Evolutionary conservation across 345 rosid species (phyloP).

Genomic region (Firmiana major): DNA sequence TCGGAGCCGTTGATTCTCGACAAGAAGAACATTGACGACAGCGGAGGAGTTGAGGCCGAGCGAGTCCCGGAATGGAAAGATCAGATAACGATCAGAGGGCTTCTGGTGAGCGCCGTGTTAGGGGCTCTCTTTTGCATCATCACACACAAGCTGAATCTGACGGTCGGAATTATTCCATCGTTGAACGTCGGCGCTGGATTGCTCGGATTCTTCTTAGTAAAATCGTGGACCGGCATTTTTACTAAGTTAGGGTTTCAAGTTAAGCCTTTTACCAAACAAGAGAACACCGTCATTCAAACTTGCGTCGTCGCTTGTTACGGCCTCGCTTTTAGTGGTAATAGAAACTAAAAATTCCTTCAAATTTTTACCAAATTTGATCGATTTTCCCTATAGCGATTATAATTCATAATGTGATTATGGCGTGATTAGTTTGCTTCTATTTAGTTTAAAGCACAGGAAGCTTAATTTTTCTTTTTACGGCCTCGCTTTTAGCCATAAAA

Average conservation of each 20-base stretch:
- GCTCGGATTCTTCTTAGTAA: conserved; percentile 85
- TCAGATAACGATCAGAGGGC: conserved; percentile 81
- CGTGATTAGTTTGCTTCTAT: not conserved
- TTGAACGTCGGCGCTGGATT: conserved; percentile 88
- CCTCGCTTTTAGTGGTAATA: conserved; percentile 77
- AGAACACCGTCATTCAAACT: conserved; percentile 91
- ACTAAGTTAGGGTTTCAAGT: conserved; percentile 54
- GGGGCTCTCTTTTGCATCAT: conserved; percentile 81
- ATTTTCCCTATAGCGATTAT: not conserved
- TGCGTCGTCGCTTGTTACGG: conserved; percentile 97
- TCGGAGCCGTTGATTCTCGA: conserved; percentile 44
- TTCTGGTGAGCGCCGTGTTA: conserved; percentile 58
- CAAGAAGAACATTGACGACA: conserved; percentile 14
- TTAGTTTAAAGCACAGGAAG: not conserved
- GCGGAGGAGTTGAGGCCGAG: conserved; percentile 23
- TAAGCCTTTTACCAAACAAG: conserved; percentile 79
- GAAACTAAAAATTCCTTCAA: not conserved
- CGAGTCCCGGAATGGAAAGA: conserved; percentile 80
- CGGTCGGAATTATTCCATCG: conserved; percentile 92
- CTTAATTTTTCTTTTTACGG: not conserved
- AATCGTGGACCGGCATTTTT: conserved; percentile 78
- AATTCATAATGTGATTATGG: not conserved
- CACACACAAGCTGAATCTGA: conserved; percentile 84
- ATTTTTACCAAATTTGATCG: not conserved
- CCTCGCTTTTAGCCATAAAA: not conserved